Evolutionary conservation across 352 stramenopile species (phyloP), one percentile per base, ranked within the genome.

Genomic region (Pythium coloratum): DNA sequence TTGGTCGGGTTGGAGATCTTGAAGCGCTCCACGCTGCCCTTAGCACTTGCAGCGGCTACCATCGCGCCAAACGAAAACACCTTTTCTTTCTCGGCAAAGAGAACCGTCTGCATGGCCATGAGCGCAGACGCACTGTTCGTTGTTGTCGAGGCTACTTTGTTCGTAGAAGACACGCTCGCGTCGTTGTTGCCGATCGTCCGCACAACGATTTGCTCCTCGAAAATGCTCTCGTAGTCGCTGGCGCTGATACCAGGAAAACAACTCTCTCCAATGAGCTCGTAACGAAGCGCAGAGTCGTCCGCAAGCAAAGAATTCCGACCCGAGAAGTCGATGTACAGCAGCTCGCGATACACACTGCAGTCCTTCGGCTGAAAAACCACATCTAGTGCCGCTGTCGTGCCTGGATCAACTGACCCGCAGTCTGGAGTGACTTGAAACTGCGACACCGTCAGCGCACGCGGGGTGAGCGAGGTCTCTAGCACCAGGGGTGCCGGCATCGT

Each of bases 1-100:
- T 98, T 98, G 60, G 86, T 98, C n/a, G 90, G 90, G 69, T 98
- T 98, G 0, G 86, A 94, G 40, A 98, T 98, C 69, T 97, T 97
- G 66, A 98, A 97, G 2, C 95, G 78, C 68, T 98, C 95, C 16
- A 92, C 77, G 6, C 86, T 80, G 32, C 90, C 96, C 59, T 95
- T 90, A 36, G 78, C 78, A 59, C 76, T 86, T 4, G 70, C 62
- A 2, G 79, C 79, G 9, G 84, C 79, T 38, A 95, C 81, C 33
- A 98, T 78, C 12, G 88, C 82, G 9, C 90, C 92, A 65, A 97
- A 98, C 7, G 79, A 92, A 61, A 98, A 95, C 18, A 95, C 62
- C 14, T 84, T 77, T 64, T 98, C 85, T 8, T 88, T 89, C 66
- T 96, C 88, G 0, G 88, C 86, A 56, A 96, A 98, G 0, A 90